Conservation (phyloP, 106 monocot genomes). For the Allium fistulosum region DNA sequence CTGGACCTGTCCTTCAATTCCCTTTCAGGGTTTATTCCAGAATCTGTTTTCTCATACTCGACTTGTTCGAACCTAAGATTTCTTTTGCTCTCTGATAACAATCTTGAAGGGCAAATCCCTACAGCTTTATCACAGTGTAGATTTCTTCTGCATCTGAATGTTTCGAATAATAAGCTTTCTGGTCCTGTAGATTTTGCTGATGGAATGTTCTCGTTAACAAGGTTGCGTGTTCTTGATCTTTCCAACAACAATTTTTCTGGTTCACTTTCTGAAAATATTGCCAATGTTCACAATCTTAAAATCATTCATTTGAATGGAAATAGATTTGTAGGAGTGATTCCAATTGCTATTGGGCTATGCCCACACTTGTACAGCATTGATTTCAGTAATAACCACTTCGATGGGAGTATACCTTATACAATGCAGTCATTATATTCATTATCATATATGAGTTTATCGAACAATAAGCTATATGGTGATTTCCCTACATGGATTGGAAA, state of each 20-base stretch:
- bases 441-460: constrained; percentile 29
- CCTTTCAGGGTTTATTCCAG: constrained; percentile 4
- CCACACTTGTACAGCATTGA: constrained; percentile 47
- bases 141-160: constrained; percentile 46
- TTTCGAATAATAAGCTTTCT: constrained; percentile 63
- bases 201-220: constrained; percentile 24
- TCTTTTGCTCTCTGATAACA: constrained; percentile 45
- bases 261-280: constrained; percentile 25
- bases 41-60: constrained; percentile 6
- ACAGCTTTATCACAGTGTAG: constrained; percentile 25
- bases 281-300: constrained; percentile 52
- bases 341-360: constrained; percentile 47
- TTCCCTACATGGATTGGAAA: constrained; percentile 56
- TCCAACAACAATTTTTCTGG: constrained; percentile 59
- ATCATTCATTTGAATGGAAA: constrained; percentile 38
- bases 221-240: constrained; percentile 62
- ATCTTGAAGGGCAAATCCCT: constrained; percentile 49
- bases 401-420: constrained; percentile 37
- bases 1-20: constrained; percentile 8
- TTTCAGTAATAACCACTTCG: constrained; percentile 41
- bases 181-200: constrained; percentile 34
- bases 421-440: constrained; percentile 32
- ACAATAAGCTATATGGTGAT: constrained; percentile 50
- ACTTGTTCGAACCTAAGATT: constrained; percentile 34
- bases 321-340: constrained; percentile 48